Conservation (phyloP, 2,329 filamentous ascomycete species). For the Apiospora sp. region DNA sequence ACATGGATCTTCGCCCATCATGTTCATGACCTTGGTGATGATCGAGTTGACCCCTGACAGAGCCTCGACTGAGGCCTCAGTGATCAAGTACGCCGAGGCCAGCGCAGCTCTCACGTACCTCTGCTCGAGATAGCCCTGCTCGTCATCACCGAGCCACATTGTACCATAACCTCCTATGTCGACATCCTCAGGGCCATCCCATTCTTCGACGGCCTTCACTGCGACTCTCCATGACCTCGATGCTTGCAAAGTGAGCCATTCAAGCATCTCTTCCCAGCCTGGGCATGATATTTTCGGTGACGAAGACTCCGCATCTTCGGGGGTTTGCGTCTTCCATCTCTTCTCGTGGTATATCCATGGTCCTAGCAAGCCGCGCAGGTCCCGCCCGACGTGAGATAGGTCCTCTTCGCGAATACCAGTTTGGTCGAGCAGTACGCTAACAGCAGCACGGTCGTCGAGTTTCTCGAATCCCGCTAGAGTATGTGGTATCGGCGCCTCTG, state of each 20-base stretch:
- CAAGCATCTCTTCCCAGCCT: conserved; percentile 74
- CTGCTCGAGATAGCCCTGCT: conserved; percentile 65
- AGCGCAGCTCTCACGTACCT: conserved; percentile 74
- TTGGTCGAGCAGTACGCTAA: conserved; percentile 67
- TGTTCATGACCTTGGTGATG: conserved; percentile 63
- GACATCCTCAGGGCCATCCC: conserved; percentile 76
- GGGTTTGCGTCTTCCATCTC: conserved; percentile 56
- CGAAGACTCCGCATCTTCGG: conserved; percentile 36
- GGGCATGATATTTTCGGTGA: conserved; percentile 50
- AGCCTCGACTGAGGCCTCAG: conserved; percentile 64
- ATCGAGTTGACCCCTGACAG: conserved; percentile 68
- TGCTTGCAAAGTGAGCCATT: conserved; percentile 71
- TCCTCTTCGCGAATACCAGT: conserved; percentile 54
- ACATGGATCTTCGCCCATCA: conserved; percentile 67
- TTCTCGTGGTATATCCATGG: conserved; percentile 76
- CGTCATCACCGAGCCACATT: conserved; percentile 66
- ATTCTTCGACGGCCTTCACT: conserved; percentile 71
- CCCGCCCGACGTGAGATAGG: conserved; percentile 60
- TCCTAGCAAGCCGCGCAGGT: conserved; percentile 72
- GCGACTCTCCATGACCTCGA: conserved; percentile 67
- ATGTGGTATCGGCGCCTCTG: conserved; percentile 53
- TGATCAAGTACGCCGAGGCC: conserved; percentile 72
- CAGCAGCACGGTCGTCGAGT: conserved; percentile 65
- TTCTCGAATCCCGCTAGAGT: conserved; percentile 70
- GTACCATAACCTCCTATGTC: conserved; percentile 69